phyloP scores from a whole-genome alignment of 768 basidiomycete species.

The Galerina sulciceps region DNA sequence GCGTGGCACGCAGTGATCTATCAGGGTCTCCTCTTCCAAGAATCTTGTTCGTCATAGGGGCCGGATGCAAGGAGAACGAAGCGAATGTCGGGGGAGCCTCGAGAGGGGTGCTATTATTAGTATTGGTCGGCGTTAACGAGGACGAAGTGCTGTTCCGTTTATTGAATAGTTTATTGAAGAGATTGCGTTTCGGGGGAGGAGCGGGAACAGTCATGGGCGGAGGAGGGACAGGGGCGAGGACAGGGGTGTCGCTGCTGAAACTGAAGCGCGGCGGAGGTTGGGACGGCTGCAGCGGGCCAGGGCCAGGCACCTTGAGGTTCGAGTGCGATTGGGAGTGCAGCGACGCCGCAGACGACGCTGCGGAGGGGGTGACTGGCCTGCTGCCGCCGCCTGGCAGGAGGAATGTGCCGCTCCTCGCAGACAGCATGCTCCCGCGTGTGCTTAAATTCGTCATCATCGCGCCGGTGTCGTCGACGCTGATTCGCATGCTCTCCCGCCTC shows the following conservation, averaged over 20 bases:
- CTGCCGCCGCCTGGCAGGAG: slow-evolving; percentile 19
- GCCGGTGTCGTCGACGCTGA: slow-evolving; percentile 35
- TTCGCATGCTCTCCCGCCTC: slow-evolving; percentile 31
- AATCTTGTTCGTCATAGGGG: slow-evolving; percentile 17
- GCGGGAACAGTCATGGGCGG: slow-evolving; percentile 23
- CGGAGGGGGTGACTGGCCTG: slow-evolving; percentile 24
- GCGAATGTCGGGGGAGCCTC: slow-evolving; percentile 10
- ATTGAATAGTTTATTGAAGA: slow-evolving; percentile 78
- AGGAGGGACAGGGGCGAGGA: slow-evolving; percentile 13
- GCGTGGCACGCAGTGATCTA: slow-evolving; percentile 9
- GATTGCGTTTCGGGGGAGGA: slow-evolving; percentile 52
- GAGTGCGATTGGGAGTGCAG: slow-evolving; percentile 25
- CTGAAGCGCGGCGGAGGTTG: slow-evolving; percentile 6
- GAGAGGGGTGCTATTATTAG: not conserved
- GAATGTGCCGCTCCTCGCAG: slow-evolving; percentile 19
- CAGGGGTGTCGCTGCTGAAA: slow-evolving; percentile 22
- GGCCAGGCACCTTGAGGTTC: slow-evolving; percentile 2
- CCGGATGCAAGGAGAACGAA: slow-evolving; percentile 21
- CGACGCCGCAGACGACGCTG: slow-evolving; percentile 31
- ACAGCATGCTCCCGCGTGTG: slow-evolving; percentile 11
- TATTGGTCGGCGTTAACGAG: not conserved
- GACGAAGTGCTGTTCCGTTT: slow-evolving; percentile 37
- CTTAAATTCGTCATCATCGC: slow-evolving; percentile 20
- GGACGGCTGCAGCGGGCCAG: not conserved
- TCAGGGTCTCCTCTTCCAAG: not conserved